Conservation (phyloP, 805 yeast species). For the Ogataea siamensis region DNA sequence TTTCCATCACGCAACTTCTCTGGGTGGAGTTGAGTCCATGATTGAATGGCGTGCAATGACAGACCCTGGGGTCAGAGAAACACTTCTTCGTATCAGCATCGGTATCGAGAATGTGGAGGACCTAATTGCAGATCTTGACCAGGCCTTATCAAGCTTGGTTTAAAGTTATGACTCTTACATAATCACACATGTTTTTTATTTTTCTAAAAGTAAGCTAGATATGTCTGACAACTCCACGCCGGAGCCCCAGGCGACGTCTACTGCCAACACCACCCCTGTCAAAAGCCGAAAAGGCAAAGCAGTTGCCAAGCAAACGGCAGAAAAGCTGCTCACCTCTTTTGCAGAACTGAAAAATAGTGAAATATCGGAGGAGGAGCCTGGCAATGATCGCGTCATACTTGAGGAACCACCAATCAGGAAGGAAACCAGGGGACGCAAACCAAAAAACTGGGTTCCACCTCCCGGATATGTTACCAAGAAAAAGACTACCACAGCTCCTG, state of each 20-base stretch:
- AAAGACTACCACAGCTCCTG: background rate
- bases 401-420: constrained; percentile 9
- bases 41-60: constrained; percentile 88
- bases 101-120: constrained; percentile 81
- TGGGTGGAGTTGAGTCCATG: constrained; percentile 89
- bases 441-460: constrained; percentile 20
- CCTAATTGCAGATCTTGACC: constrained; percentile 66
- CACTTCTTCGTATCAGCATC: constrained; percentile 68
- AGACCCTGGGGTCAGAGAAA: constrained; percentile 54
- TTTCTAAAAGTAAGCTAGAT: constrained; percentile 5
- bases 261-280: constrained; percentile 14
- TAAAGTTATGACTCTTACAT: constrained; percentile 2
- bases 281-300: constrained; percentile 6
- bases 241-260: constrained; percentile 18
- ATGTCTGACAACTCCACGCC: constrained; percentile 11
- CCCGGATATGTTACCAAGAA: constrained; percentile 8
- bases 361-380: constrained; percentile 10
- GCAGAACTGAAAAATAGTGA: constrained; percentile 9
- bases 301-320: constrained; percentile 13
- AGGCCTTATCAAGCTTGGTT: constrained; percentile 42
- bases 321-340: constrained; percentile 7
- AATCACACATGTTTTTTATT: background rate
- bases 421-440: constrained; percentile 16
- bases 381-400: constrained; percentile 10
- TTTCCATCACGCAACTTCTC: constrained; percentile 88